These are phyloP conservation scores for Candida peoriensis DNA, from an alignment of 805 yeast genomes.

Conservation along the genomic window DNA sequence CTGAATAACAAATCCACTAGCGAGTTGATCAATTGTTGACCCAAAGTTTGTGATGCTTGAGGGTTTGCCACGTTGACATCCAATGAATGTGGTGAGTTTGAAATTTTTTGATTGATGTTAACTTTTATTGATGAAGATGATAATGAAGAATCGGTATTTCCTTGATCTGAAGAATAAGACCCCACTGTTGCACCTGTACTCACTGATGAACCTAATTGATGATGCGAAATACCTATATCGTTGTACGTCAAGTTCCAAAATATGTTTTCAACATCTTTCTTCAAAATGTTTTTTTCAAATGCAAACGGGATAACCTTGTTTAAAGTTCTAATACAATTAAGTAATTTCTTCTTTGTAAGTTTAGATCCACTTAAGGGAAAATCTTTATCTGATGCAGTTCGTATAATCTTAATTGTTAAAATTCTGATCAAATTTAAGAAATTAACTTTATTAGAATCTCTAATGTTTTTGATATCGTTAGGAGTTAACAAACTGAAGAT, in stretches of 20 bases:
- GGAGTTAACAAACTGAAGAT: constrained; percentile 52
- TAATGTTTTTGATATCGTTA: constrained; percentile 52
- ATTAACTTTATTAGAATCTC: constrained; percentile 53
- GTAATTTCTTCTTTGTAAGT: constrained; percentile 31
- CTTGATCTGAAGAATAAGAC: constrained; percentile 21
- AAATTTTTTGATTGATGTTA: constrained; percentile 12
- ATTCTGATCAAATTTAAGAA: constrained; percentile 48
- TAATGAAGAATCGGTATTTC: constrained; percentile 11
- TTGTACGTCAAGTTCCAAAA: constrained; percentile 38
- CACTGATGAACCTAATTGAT: background rate
- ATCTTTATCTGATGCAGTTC: constrained; percentile 15
- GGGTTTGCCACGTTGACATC: constrained; percentile 12
- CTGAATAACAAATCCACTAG: constrained; percentile 47
- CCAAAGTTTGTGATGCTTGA: constrained; percentile 21
- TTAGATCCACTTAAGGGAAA: constrained; percentile 23
- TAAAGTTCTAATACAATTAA: constrained; percentile 61
- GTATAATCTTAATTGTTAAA: constrained; percentile 28
- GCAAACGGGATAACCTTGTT: constrained; percentile 62
- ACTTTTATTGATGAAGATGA: constrained; percentile 14
- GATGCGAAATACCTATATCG: constrained; percentile 4
- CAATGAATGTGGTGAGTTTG: constrained; percentile 14
- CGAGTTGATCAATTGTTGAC: constrained; percentile 31
- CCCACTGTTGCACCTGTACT: constrained; percentile 23
- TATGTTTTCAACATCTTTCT: constrained; percentile 28
- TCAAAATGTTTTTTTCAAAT: constrained; percentile 41